phyloP scores from a whole-genome alignment of 2,329 filamentous ascomycete species.

The Aspergillus cejpii region DNA sequence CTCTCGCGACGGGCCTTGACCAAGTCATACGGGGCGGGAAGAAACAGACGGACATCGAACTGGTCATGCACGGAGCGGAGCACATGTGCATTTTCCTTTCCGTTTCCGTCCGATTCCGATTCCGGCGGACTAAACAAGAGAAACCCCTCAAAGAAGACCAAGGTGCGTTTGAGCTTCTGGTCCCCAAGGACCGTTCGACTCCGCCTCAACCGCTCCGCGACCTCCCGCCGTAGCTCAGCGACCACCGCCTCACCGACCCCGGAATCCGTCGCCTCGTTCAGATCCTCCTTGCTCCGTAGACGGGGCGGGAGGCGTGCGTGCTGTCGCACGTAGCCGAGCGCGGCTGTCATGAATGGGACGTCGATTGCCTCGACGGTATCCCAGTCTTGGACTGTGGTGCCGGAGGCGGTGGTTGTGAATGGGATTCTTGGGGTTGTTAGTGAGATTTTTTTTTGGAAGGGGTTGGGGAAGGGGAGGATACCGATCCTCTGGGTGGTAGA shows the following conservation, averaged over 20 bases:
- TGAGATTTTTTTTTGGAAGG: background rate
- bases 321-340: slow-evolving; percentile 63
- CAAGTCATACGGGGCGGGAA: slow-evolving; percentile 58
- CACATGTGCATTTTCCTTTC: slow-evolving; percentile 21
- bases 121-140: slow-evolving; percentile 60
- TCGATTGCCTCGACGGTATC: slow-evolving; percentile 78
- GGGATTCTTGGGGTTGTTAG: slow-evolving; percentile 35
- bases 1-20: slow-evolving; percentile 38
- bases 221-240: slow-evolving; percentile 18
- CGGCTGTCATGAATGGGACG: slow-evolving; percentile 58
- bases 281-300: slow-evolving; percentile 52
- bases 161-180: slow-evolving; percentile 23
- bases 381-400: slow-evolving; percentile 69
- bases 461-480: slow-evolving; percentile 26
- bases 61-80: slow-evolving; percentile 26
- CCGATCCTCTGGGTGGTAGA: slow-evolving; percentile 75
- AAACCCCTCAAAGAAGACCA: slow-evolving; percentile 84
- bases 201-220: slow-evolving; percentile 18
- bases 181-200: background rate
- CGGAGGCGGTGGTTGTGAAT: slow-evolving; percentile 43
- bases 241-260: slow-evolving; percentile 28
- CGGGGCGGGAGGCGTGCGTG: slow-evolving; percentile 52
- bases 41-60: slow-evolving; percentile 70
- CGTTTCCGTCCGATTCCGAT: too few species aligned
- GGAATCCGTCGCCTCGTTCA: slow-evolving; percentile 47